Base-by-base conservation (phyloP, 2,329 filamentous ascomycete species). In the Dactylellina haptotyla region DNA sequence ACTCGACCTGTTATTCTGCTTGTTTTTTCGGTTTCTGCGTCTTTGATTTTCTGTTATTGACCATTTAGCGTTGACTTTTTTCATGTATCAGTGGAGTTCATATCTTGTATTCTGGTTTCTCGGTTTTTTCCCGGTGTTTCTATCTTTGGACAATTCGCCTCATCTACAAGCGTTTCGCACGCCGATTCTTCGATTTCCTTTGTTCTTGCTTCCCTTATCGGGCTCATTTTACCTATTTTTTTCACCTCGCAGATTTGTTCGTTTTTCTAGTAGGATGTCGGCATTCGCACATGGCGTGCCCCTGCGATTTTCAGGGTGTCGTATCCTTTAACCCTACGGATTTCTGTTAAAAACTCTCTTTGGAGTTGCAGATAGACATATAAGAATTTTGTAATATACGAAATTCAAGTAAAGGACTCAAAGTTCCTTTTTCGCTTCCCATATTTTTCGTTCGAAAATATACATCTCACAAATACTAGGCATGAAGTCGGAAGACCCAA, bases 21-120 rank as follows among this genome's bases (percentile, higher is more conserved):
- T 54, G n/a, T 28, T 48, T 32, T 59, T 45, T 54, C 16, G 28
- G 34, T 32, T 46, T 20, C 43, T 39, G 59, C 46, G 45, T 53
- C 3, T 9, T 25, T 53, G 45, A 20, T 39, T 39, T 23, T 43
- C 34, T 14, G 8, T 28, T 48, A 46, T 56, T 56, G 50, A 37
- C 26, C 41, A 30, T 50, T 65, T 66, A 66, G 62, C 62, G 62
- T 51, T 39, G 61, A 34, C 14, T 28, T 54, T 25, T 25, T 2
- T 51, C 62, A 66, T 66, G 62, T 66, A 66, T 66, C 51, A 58
- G 41, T 20, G 41, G 51, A 58, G 62, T 66, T 58, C 41, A 43
- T 46, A 65, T 65, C 50, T 65, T 53, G 50, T 46, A 46, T 54
- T 46, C 26, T 45, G 45, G 45, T 51, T 63, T 28, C 18, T 51